Percentiles rank a stretch among this genome's conserved stretches.
These are phyloP conservation scores for Kodamaea sp. DNA, from an alignment of 1,139 yeast genomes.

Conservation along the genomic window DNA sequence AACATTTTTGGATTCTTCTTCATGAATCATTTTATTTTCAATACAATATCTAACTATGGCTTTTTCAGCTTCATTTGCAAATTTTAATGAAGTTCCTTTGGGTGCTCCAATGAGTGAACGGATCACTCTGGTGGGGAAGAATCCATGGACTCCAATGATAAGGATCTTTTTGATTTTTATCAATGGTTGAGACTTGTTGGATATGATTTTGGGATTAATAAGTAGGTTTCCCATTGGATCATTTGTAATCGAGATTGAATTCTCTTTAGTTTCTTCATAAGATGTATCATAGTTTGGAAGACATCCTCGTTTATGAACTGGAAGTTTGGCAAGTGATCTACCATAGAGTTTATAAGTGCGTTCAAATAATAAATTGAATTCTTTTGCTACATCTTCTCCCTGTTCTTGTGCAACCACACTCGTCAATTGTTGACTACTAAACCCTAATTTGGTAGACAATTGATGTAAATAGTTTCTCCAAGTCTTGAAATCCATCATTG, in stretches of 20 bases:
- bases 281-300: constrained; percentile 39
- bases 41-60: constrained; percentile 72
- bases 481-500: constrained; percentile 29
- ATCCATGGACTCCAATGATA: constrained; percentile 92
- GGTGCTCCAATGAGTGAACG: constrained; percentile 89
- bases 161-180: constrained; percentile 51
- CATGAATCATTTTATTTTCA: constrained; percentile 44
- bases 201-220: constrained; percentile 35
- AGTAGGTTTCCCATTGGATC: constrained; percentile 46
- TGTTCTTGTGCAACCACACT: constrained; percentile 23
- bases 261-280: constrained; percentile 31
- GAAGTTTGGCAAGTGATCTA: constrained; percentile 35
- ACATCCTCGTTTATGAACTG: constrained; percentile 39
- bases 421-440: constrained; percentile 31
- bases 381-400: constrained; percentile 30
- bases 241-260: constrained; percentile 37
- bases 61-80: constrained; percentile 81
- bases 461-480: constrained; percentile 39
- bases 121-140: constrained; percentile 82
- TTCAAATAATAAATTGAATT: constrained; percentile 35
- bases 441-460: constrained; percentile 38
- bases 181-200: constrained; percentile 31
- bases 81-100: constrained; percentile 84
- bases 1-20: constrained; percentile 39
- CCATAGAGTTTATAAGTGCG: constrained; percentile 42